These are phyloP conservation scores for Sclerotinia trifoliorum DNA, from an alignment of 2,329 filamentous ascomycete genomes.

Conservation along the genomic window DNA sequence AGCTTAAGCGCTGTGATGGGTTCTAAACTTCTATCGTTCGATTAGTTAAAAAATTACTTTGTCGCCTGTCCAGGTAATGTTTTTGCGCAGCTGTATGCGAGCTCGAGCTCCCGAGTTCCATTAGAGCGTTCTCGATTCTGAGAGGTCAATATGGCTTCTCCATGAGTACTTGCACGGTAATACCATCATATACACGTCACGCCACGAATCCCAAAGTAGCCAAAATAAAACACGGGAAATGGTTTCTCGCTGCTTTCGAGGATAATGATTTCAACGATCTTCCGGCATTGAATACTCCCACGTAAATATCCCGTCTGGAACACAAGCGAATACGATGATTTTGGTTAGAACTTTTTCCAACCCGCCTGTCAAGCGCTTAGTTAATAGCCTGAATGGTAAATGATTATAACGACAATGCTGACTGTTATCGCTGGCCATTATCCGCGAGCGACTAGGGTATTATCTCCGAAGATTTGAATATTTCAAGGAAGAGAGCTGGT, in stretches of 20 bases:
- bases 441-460: not conserved
- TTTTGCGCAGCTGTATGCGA: not conserved
- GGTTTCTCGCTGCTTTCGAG: not conserved
- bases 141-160: not conserved
- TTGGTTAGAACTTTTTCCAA: no score
- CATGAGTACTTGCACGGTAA: not conserved
- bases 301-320: not conserved
- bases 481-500: not conserved
- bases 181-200: not conserved
- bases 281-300: not conserved
- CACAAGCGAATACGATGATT: not conserved
- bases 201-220: not conserved
- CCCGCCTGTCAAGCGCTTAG: not conserved
- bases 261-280: not conserved
- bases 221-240: not conserved
- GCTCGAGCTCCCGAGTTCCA: not conserved
- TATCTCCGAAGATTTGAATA: no score
- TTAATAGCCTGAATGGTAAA: not conserved
- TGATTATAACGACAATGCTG: not conserved
- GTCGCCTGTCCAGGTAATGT: not conserved
- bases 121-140: not conserved
- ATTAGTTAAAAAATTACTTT: not conserved
- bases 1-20: not conserved
- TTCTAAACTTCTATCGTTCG: not conserved
- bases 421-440: not conserved